A percentile compares a stretch with the other conserved stretches of the same genome.
Evolutionary conservation across 257 asterid species (phyloP).

Genomic region (Coffea canephora): DNA sequence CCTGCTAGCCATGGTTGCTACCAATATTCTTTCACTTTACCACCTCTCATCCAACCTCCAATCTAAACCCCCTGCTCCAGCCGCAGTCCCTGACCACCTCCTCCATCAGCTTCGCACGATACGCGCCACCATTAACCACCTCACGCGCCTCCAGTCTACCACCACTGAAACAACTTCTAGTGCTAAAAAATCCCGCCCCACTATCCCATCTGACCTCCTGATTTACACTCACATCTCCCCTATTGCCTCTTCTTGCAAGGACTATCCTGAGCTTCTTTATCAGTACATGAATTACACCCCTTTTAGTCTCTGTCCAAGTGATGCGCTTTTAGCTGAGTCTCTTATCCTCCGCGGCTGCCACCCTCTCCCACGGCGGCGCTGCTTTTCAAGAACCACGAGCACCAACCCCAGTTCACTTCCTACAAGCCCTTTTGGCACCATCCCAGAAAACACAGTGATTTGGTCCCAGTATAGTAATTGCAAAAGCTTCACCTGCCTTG

Average conservation of each 20-base stretch:
- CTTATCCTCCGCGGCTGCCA: conserved; percentile 90
- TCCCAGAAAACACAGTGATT: conserved; percentile 62
- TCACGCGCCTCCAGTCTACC: conserved; percentile 69
- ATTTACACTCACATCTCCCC: conserved; percentile 77
- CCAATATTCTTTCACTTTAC: conserved; percentile 94
- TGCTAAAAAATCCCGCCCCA: conserved; percentile 28
- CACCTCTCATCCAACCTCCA: conserved; percentile 91
- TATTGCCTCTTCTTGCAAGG: conserved; percentile 82
- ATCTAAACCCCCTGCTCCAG: conserved; percentile 49
- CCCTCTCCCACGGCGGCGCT: conserved; percentile 96
- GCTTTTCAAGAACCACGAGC: conserved; percentile 68
- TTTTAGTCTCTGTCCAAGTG: conserved; percentile 68
- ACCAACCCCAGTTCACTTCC: conserved; percentile 47
- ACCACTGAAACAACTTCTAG: conserved; percentile 24
- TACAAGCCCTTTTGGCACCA: conserved; percentile 53
- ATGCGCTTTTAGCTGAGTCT: conserved; percentile 59
- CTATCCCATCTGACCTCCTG: conserved; percentile 84
- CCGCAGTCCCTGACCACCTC: conserved; percentile 89
- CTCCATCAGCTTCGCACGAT: conserved; percentile 91
- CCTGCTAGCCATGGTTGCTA: conserved; percentile 88
- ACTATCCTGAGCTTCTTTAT: conserved; percentile 73
- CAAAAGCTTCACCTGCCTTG: conserved; percentile 71
- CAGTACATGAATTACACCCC: conserved; percentile 88
- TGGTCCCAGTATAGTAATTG: conserved; percentile 53
- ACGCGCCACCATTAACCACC: conserved; percentile 95